Evolutionary conservation across 768 basidiomycete genomes (phyloP), one percentile per base, ranked within the genome.

Genomic region (Boletus rubescentipes): DNA sequence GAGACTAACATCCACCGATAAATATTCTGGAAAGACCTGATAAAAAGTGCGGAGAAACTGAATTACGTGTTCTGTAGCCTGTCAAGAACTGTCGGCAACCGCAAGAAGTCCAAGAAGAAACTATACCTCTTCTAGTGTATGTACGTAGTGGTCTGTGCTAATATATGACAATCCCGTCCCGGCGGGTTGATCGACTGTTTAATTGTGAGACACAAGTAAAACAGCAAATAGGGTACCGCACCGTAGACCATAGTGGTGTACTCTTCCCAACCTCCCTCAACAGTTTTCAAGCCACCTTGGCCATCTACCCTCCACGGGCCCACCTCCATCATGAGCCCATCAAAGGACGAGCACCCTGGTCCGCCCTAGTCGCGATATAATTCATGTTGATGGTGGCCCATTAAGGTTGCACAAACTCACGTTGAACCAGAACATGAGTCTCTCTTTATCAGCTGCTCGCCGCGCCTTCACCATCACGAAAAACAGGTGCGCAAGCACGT

Each of bases 261-360:
- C 68, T 98, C 96, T 66, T 98, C 94, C 96, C 96, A 98, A 9
- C 94, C 94, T 26, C 94, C 93, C 58, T 93, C 86, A 9, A 83
- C 75, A 18, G 84, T 79, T 61, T 81, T 82, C 57, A 95, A 80
- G 4, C 86, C 81, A 51, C 89, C 85, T 15, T 83, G 75, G 48
- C 84, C 80, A 63, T 92, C 88, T 71, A 87, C 73, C 59, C 82
- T 82, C 84, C 93, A 96, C 5, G 96, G 95, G 0, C 96, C 96
- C n/a, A 95, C 79, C 63, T 98, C 96, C 93, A 98, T 95, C 87
- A 98, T 89, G 16, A 94, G 79, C 3, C 96, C 96, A 63, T 98
- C 96, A 67, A 98, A 98, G 1, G 91, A 93, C 0, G 94, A 97
- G 70, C 97, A 98, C 29, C 97, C 97, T 18, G 96, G 96, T 2